phyloP scores from a whole-genome alignment of 176 grass and related monocot species.

The Cocos nucifera region DNA sequence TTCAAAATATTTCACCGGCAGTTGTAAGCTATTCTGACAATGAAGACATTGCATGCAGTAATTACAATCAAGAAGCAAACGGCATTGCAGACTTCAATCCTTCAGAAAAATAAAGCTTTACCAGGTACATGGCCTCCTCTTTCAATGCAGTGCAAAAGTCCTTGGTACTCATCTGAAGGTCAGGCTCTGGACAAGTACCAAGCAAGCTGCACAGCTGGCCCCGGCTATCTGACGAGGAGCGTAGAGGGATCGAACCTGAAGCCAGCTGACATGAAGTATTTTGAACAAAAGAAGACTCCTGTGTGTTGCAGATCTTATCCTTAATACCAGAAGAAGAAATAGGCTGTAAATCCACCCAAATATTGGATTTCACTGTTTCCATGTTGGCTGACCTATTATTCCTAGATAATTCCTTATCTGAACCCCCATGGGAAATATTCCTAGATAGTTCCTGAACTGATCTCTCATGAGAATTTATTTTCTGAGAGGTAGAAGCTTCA shows the following conservation, averaged over 20 bases:
- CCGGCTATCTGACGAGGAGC: background rate
- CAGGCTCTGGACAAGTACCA: background rate
- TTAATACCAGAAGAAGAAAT: constrained; percentile 21
- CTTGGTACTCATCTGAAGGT: background rate
- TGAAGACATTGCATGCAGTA: too few species aligned
- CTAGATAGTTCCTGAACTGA: background rate
- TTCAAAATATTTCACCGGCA: too few species aligned
- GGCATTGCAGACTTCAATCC: too few species aligned
- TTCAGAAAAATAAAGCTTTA: background rate
- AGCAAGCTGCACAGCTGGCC: background rate
- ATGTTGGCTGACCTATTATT: constrained; percentile 18
- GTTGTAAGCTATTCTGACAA: too few species aligned
- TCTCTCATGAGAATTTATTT: constrained; percentile 16
- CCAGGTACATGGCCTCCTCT: constrained; percentile 1
- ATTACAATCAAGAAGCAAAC: too few species aligned
- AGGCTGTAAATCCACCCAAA: constrained; percentile 20
- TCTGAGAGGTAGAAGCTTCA: constrained; percentile 13
- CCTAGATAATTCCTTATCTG: constrained; percentile 38
- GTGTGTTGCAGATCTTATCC: background rate
- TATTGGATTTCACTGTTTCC: constrained; percentile 23
- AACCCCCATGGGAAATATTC: constrained; percentile 23
- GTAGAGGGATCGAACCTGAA: background rate
- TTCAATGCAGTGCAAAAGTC: background rate
- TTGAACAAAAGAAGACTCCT: background rate
- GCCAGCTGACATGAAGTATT: background rate